Conservation (phyloP, 2,329 filamentous ascomycete genomes). For the Ophiostoma angusticollis region DNA sequence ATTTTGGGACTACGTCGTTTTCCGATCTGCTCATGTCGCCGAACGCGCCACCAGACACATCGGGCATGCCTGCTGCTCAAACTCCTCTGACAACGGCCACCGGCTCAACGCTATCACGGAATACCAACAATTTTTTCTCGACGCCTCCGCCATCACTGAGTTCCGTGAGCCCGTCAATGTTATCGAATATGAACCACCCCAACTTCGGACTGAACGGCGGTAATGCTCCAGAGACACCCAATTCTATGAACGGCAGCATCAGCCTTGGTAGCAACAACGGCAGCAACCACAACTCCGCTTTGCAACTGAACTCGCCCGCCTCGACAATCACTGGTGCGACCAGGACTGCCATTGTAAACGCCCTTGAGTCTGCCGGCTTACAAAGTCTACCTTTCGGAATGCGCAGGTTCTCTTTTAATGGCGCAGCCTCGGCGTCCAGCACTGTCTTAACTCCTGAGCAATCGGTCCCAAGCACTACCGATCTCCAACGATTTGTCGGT, state of each 20-base stretch:
- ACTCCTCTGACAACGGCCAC: neutral
- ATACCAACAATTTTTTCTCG: constrained; percentile 62
- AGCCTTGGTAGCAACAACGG: constrained; percentile 8
- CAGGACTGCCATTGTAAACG: constrained; percentile 46
- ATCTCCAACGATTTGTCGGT: constrained; percentile 80
- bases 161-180: constrained; percentile 58
- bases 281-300: constrained; percentile 30
- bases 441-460: constrained; percentile 38
- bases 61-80: neutral
- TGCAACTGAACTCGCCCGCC: constrained; percentile 35
- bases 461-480: constrained; percentile 61
- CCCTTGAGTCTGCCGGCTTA: constrained; percentile 31
- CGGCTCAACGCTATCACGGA: neutral
- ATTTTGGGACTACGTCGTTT: constrained; percentile 61
- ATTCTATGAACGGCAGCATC: constrained; percentile 52
- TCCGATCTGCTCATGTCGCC: constrained; percentile 70
- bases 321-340: constrained; percentile 54
- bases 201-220: constrained; percentile 44
- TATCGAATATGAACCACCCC: constrained; percentile 50
- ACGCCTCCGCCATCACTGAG: constrained; percentile 63
- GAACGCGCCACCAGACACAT: constrained; percentile 53
- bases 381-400: constrained; percentile 43
- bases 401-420: constrained; percentile 52
- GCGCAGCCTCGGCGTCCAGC: constrained; percentile 41
- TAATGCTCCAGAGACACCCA: constrained; percentile 57